Evolutionary conservation across 208 protist genomes (phyloP).

Genomic region (Trypanosoma congolense): DNA sequence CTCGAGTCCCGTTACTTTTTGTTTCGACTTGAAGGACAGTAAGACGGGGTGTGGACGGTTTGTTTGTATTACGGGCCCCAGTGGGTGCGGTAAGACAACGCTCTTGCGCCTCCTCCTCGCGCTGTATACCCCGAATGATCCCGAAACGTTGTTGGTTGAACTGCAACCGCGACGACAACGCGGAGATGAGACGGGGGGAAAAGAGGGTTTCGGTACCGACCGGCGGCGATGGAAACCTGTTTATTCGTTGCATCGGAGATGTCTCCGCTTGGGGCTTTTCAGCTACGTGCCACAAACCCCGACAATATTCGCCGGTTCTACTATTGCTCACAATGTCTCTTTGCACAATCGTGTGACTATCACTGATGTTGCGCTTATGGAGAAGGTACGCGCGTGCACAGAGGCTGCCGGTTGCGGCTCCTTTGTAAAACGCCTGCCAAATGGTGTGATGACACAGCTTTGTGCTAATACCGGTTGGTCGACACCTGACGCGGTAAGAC

Average conservation of each 20-base stretch:
- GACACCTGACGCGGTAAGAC: conserved; percentile 35
- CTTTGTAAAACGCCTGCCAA: conserved; percentile 55
- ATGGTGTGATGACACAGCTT: conserved; percentile 58
- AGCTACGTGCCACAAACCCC: conserved; percentile 69
- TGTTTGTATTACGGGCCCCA: conserved; percentile 52
- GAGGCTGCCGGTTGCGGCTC: conserved; percentile 43
- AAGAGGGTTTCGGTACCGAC: neutral
- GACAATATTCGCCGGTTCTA: conserved; percentile 56
- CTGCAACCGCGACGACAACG: conserved; percentile 1
- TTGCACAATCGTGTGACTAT: conserved; percentile 51
- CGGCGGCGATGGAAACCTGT: conserved; percentile 22
- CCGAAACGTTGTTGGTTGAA: conserved; percentile 1
- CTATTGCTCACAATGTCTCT: conserved; percentile 79
- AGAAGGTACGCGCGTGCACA: conserved; percentile 30
- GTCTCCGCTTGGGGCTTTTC: conserved; percentile 52
- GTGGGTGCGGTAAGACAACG: conserved; percentile 75
- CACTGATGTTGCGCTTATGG: conserved; percentile 32
- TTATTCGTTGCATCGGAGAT: conserved; percentile 25
- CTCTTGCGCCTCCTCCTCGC: conserved; percentile 62
- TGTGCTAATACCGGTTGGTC: conserved; percentile 18
- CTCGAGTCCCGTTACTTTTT: conserved; percentile 16
- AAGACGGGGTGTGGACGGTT: conserved; percentile 31
- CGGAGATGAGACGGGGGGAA: neutral
- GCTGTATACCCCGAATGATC: conserved; percentile 38
- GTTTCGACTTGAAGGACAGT: conserved; percentile 12